Base-by-base conservation (phyloP, 2,329 filamentous ascomycete genomes). In the Stachybotrys elegans region DNA sequence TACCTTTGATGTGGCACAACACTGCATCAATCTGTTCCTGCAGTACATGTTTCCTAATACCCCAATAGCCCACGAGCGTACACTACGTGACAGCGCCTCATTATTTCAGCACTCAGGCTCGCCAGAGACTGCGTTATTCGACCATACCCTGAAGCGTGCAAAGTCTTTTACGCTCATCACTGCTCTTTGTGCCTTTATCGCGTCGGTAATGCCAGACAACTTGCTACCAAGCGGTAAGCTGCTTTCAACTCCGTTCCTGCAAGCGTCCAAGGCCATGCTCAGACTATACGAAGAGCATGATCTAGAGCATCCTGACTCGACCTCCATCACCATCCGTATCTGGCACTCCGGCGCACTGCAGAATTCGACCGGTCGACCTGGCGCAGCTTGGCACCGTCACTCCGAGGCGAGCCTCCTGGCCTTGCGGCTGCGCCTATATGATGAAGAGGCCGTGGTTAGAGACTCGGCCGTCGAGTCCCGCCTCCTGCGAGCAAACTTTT, bases 1-100 rank as follows among this genome's bases (percentile, higher is more conserved):
- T 35, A 42, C 31, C 32, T 19, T 20, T n/a, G 23, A 44, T 12
- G 23, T 44, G 9, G 43, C 29, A 6, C 21, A 40, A 16, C 14
- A 42, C 19, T 45, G 46, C 35, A 40, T 48, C 43, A 43, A 48
- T 22, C 20, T 45, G 8, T 48, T 44, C 25, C 35, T 48, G 21
- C 43, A 42, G 35, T 45, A 39, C 40, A 36, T 45, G 8, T 48
- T 45, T 22, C 46, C 46, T 12, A 42, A 42, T 36, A 40, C 40
- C 4, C 46, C 46, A 20, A 34, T 41, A 6, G 37, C 25, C 13
- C 43, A 48, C 19, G 46, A 48, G 22, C 43, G 39, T 19, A 45
- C 40, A 7, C 20, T 48, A 2, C 39, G 46, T 5, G 19, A 4
- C 8, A 42, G 31, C 22, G 40, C 40, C 21, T 40, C 32, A 13